These are phyloP conservation scores for Ganoderma leucocontextum DNA, from an alignment of 1,284 basidiomycete genomes.

Conservation along the genomic window DNA sequence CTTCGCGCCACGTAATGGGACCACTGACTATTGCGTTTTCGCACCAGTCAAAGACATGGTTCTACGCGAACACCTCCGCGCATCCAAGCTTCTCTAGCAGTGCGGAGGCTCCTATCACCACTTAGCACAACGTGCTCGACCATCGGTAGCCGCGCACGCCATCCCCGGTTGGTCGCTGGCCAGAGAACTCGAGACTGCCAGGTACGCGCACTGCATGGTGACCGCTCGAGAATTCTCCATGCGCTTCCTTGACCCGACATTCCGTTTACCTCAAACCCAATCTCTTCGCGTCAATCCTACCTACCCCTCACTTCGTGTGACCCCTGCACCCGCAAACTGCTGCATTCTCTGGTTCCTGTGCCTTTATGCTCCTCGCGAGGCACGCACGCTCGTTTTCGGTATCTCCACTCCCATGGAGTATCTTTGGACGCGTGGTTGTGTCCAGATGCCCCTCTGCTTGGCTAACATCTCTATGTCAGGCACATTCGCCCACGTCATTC, in stretches of 20 bases:
- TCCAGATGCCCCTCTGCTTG: neutral
- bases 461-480: conserved; percentile 1
- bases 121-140: neutral
- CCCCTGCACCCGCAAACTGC: conserved; percentile 15
- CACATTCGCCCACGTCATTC: neutral
- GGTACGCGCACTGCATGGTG: neutral
- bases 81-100: conserved; percentile 41
- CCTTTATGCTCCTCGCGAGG: conserved; percentile 11
- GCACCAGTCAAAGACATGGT: conserved; percentile 72
- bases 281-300: conserved; percentile 3
- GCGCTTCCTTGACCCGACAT: conserved; percentile 9
- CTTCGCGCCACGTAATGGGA: neutral
- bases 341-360: conserved; percentile 17
- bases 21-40: conserved; percentile 11
- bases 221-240: neutral
- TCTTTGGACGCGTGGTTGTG: neutral
- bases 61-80: conserved; percentile 65
- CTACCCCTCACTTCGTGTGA: conserved; percentile 12
- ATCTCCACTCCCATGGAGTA: conserved; percentile 6
- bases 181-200: conserved; percentile 1
- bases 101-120: neutral
- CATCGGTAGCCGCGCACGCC: neutral
- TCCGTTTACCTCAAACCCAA: conserved; percentile 7
- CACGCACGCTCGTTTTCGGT: neutral
- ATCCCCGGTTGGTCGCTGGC: neutral